phyloP scores from a whole-genome alignment of 1,284 basidiomycete genomes.

The Dichomitus squalens region DNA sequence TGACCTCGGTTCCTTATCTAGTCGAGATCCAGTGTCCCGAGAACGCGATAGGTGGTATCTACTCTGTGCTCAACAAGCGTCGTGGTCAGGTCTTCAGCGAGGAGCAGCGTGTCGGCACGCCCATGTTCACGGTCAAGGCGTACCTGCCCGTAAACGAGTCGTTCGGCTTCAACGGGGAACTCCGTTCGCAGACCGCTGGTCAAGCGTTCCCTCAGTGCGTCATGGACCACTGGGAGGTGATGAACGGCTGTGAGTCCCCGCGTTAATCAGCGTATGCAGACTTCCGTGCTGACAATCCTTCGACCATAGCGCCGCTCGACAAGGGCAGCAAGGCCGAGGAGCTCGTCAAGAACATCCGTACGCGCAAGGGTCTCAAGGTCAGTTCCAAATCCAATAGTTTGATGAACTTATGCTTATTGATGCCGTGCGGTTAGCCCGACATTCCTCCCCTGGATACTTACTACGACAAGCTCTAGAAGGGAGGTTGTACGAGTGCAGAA shows the following conservation, averaged over 20 bases:
- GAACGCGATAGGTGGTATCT: slow-evolving; percentile 98
- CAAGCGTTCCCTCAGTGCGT: slow-evolving; percentile 99
- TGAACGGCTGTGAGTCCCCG: slow-evolving; percentile 71
- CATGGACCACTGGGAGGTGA: slow-evolving; percentile 90
- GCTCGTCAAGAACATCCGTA: slow-evolving; percentile 83
- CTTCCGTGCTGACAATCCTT: neutral
- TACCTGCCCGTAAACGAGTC: slow-evolving; percentile 97
- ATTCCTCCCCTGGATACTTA: slow-evolving; percentile 85
- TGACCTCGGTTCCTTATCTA: slow-evolving; percentile 24
- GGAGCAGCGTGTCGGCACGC: slow-evolving; percentile 96
- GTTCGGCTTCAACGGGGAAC: slow-evolving; percentile 98
- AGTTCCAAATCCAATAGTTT: slow-evolving; percentile 13
- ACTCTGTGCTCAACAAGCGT: slow-evolving; percentile 93
- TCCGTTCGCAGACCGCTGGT: slow-evolving; percentile 91
- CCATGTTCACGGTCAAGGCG: slow-evolving; percentile 99
- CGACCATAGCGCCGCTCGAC: slow-evolving; percentile 65
- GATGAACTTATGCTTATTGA: slow-evolving; percentile 11
- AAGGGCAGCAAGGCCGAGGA: slow-evolving; percentile 92
- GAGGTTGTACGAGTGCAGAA: slow-evolving; percentile 30
- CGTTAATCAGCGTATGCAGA: slow-evolving; percentile 27
- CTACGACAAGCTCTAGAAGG: slow-evolving; percentile 77
- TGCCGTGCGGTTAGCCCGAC: slow-evolving; percentile 58
- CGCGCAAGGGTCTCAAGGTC: slow-evolving; percentile 92
- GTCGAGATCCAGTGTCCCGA: slow-evolving; percentile 99
- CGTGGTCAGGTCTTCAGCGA: slow-evolving; percentile 99